Base-by-base conservation (phyloP, 306 rosid genomes). In the Astragalus glycyphyllos region DNA sequence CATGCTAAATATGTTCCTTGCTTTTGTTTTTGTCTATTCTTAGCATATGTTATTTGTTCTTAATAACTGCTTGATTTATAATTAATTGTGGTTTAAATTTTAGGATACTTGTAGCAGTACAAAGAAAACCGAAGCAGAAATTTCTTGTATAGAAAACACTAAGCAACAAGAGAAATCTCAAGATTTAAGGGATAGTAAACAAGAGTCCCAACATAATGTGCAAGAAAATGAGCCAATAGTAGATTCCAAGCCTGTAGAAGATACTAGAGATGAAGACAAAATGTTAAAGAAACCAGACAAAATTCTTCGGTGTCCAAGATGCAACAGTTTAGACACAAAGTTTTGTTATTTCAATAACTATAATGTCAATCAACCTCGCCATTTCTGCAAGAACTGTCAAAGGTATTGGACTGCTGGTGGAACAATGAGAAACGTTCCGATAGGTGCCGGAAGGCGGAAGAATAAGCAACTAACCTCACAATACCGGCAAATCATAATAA, bases 371-470 rank as follows among this genome's bases (percentile, higher is more conserved):
- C 96, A 90, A 66, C 96, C 96, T 14, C 74, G 96, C n/a, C 90
- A 90, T 58, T 90, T 87, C 84, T 90, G 96, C 72, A 90, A 84
- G 80, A 87, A 84, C 65, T 90, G 92, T 71, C 96, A 90, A 49
- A 82, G 96, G 80, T 87, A 87, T 56, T 90, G 96, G 96, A 89
- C 96, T 8, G 96, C 96, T 9, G 96, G 96, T 32, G 96, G 96
- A 47, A 85, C 90, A 7, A 80, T 85, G 87, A 84, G 96, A 70
- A 85, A 85, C 56, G 88, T 90, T 76, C 96, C 92, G 0, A 65
- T 90, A 8, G 96, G 96, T 8, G 92, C 96, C 0, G 92, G 92
- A 26, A 77, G 90, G 47, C 74, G 96, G 68, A 85, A 85, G 86
- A 85, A 90, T 56, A 90, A 87, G 86, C 90, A 85, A 23, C 42